Conservation (phyloP, 2,329 filamentous ascomycete genomes). For the Trichoderma afroharzianum region DNA sequence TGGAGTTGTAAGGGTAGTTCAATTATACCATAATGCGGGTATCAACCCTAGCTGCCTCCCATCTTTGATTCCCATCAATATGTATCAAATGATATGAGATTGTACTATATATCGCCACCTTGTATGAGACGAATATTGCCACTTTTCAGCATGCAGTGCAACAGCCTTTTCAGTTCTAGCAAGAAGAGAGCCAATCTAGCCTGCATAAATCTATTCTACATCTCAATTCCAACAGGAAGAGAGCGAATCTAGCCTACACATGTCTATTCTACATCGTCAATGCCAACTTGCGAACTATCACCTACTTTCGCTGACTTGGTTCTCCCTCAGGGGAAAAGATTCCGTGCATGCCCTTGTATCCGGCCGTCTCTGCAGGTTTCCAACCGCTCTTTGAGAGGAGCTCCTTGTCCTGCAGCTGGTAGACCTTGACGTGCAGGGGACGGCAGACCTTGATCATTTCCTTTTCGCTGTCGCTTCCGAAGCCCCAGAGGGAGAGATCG, state of each 20-base stretch:
- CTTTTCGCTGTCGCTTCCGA: constrained; percentile 63
- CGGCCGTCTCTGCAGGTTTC: constrained; percentile 56
- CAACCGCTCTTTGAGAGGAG: constrained; percentile 55
- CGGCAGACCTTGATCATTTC: constrained; percentile 69
- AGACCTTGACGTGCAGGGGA: constrained; percentile 72
- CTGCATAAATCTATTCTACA: background rate
- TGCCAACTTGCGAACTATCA: background rate
- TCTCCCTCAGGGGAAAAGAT: constrained; percentile 29
- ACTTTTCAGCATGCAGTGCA: background rate
- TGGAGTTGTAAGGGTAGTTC: constrained; percentile 35
- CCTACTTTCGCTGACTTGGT: background rate
- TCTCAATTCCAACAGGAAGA: background rate
- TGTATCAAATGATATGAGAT: background rate
- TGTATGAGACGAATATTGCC: background rate
- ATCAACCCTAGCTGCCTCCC: constrained; percentile 4
- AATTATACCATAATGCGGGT: constrained; percentile 31
- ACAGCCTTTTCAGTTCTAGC: no score
- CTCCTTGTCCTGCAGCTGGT: constrained; percentile 52
- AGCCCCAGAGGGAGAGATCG: constrained; percentile 78
- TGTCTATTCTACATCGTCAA: background rate
- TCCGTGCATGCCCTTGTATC: constrained; percentile 65
- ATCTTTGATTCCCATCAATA: background rate
- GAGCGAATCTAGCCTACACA: background rate
- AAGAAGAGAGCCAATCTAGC: background rate
- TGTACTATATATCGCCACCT: background rate